Percentiles rank a stretch among this genome's conserved stretches.
Conservation (phyloP, 2,329 filamentous ascomycete genomes). For the Rugonectria rugulosa region DNA sequence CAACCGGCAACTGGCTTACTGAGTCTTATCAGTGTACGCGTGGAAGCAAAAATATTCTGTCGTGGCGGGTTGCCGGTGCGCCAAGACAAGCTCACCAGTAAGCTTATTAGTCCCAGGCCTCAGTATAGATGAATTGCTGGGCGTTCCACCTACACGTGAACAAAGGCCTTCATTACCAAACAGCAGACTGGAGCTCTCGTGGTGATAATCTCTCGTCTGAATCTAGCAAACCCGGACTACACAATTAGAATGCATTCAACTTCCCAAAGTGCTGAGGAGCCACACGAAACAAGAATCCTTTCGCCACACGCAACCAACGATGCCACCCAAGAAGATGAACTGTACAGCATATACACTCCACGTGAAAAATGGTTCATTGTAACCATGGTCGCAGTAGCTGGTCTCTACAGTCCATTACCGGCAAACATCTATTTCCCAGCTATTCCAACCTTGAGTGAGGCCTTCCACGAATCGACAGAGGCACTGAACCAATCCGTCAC, state of each 20-base stretch:
- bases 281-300: neutral
- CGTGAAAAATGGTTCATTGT: constrained; percentile 26
- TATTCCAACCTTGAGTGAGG: constrained; percentile 38
- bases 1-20: too few species aligned
- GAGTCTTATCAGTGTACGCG: neutral
- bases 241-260: too few species aligned
- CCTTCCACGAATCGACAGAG: constrained; percentile 41
- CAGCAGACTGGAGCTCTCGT: too few species aligned
- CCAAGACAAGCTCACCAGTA: too few species aligned
- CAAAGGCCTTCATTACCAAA: too few species aligned
- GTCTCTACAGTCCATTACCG: constrained; percentile 39
- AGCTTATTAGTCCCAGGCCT: too few species aligned
- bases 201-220: too few species aligned
- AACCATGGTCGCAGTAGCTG: constrained; percentile 21
- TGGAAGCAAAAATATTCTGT: too few species aligned
- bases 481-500: constrained; percentile 44
- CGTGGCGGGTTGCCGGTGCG: too few species aligned
- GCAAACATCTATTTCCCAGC: constrained; percentile 47
- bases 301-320: neutral
- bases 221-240: too few species aligned
- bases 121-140: too few species aligned
- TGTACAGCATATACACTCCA: constrained; percentile 20
- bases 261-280: neutral
- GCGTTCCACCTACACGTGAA: too few species aligned
- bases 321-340: neutral